A percentile compares a stretch with the other conserved stretches of the same genome.
phyloP scores from a whole-genome alignment of 192 early-diverging fungal species.

The Backusella luteola region DNA sequence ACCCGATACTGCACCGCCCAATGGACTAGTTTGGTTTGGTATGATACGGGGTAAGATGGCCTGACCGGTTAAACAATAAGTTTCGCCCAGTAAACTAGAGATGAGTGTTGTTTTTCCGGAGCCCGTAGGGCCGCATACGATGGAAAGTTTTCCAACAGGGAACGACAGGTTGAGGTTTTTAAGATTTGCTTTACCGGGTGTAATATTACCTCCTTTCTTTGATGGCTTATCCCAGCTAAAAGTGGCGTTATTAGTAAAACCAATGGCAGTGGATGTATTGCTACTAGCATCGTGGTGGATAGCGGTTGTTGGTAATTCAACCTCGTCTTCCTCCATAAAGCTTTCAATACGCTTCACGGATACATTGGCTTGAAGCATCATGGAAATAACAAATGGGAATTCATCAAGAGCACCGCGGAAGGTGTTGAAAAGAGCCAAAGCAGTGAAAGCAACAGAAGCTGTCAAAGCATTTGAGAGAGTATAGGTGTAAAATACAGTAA shows the following conservation, averaged over 20 bases:
- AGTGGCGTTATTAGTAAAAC: slow-evolving; percentile 63
- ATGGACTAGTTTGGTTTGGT: background rate
- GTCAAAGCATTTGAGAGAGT: slow-evolving; percentile 60
- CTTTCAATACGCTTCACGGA: slow-evolving; percentile 67
- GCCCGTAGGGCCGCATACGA: slow-evolving; percentile 86
- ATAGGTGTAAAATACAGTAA: slow-evolving; percentile 60
- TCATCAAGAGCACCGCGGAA: slow-evolving; percentile 65
- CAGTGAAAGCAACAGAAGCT: slow-evolving; percentile 67
- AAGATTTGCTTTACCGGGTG: slow-evolving; percentile 50
- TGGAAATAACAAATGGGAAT: slow-evolving; percentile 57
- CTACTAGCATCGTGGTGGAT: slow-evolving; percentile 11
- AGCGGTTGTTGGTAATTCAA: slow-evolving; percentile 41
- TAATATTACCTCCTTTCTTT: slow-evolving; percentile 10
- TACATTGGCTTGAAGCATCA: slow-evolving; percentile 60
- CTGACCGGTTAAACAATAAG: slow-evolving; percentile 45
- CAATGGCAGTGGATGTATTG: slow-evolving; percentile 36
- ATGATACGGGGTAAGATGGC: slow-evolving; percentile 41
- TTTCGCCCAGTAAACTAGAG: slow-evolving; percentile 82
- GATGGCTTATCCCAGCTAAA: slow-evolving; percentile 56
- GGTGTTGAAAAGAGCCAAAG: slow-evolving; percentile 72
- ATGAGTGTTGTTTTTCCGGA: slow-evolving; percentile 88
- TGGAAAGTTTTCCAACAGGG: slow-evolving; percentile 66
- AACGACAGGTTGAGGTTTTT: slow-evolving; percentile 65
- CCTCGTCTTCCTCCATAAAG: slow-evolving; percentile 74
- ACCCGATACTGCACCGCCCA: slow-evolving; percentile 45